phyloP scores from a whole-genome alignment of 441 rosid species.

The Adansonia madagascariensis region DNA sequence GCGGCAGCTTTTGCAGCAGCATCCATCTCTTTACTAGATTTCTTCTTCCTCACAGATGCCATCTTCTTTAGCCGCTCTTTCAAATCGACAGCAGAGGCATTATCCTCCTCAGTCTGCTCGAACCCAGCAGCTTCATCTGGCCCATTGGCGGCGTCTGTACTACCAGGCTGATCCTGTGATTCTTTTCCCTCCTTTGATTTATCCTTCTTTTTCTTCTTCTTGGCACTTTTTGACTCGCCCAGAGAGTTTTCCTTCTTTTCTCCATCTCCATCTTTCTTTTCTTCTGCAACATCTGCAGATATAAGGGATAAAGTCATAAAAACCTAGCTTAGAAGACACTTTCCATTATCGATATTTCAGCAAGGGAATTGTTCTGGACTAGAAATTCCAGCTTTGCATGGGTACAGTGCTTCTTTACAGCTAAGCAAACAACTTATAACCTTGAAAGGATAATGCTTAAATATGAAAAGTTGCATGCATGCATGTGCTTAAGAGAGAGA shows the following conservation, averaged over 20 bases:
- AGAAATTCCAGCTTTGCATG: neutral
- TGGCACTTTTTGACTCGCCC: conserved; percentile 54
- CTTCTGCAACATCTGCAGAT: too few species aligned
- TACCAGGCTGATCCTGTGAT: too few species aligned
- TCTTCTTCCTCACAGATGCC: conserved; percentile 57
- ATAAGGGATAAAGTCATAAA: neutral
- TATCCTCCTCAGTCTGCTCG: conserved; percentile 41
- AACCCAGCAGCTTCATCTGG: conserved; percentile 41
- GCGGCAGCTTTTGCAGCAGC: conserved; percentile 62
- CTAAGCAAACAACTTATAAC: neutral
- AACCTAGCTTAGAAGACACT: too few species aligned
- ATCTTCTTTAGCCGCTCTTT: conserved; percentile 58
- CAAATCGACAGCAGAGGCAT: conserved; percentile 40
- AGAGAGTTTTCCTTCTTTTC: conserved; percentile 22
- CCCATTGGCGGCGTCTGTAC: neutral
- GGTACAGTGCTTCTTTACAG: too few species aligned
- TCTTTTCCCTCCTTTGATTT: conserved; percentile 40
- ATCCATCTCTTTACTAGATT: conserved; percentile 56
- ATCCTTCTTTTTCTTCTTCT: conserved; percentile 64
- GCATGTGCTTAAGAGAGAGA: neutral
- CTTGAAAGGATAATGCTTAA: neutral
- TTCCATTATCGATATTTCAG: too few species aligned
- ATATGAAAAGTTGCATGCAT: neutral
- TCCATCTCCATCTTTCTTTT: too few species aligned
- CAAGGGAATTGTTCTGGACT: neutral